A percentile compares a stretch with the other conserved stretches of the same genome.
phyloP scores from a whole-genome alignment of 805 yeast species.

The Kodamaea fukazawae region DNA sequence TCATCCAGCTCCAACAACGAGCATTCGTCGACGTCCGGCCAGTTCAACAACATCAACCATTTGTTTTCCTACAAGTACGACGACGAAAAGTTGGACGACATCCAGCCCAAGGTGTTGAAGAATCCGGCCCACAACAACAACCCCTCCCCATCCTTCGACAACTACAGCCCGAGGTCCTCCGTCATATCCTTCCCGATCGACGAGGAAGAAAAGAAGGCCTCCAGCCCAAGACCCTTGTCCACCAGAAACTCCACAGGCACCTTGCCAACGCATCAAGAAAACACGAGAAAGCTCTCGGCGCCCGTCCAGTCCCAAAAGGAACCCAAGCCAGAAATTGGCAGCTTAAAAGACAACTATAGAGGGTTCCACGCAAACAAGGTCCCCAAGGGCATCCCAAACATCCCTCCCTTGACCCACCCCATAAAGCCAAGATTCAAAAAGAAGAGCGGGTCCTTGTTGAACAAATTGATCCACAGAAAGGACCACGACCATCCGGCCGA shows the following conservation, averaged over 20 bases:
- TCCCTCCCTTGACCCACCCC: constrained; percentile 50
- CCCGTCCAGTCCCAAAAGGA: neutral
- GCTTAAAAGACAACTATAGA: constrained; percentile 27
- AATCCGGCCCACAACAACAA: neutral
- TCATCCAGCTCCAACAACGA: neutral
- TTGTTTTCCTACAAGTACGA: constrained; percentile 12
- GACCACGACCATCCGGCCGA: constrained; percentile 9
- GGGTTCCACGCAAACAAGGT: constrained; percentile 40
- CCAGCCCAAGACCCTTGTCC: neutral
- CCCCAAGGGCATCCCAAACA: constrained; percentile 27
- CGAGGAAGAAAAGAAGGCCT: neutral
- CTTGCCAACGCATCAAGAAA: neutral
- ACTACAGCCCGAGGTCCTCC: constrained; percentile 14
- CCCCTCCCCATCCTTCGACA: constrained; percentile 5
- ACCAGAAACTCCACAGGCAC: neutral
- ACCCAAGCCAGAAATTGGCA: constrained; percentile 4
- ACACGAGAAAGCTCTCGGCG: neutral
- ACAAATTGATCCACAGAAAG: constrained; percentile 39
- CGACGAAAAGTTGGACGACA: constrained; percentile 5
- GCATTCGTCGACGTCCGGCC: constrained; percentile 1
- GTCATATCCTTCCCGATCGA: constrained; percentile 9
- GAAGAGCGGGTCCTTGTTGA: constrained; percentile 35
- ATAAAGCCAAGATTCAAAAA: constrained; percentile 46
- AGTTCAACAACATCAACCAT: constrained; percentile 7
- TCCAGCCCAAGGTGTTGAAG: neutral